Conservation (phyloP, 2,329 filamentous ascomycete genomes). For the Pleoardoris graminearum region DNA sequence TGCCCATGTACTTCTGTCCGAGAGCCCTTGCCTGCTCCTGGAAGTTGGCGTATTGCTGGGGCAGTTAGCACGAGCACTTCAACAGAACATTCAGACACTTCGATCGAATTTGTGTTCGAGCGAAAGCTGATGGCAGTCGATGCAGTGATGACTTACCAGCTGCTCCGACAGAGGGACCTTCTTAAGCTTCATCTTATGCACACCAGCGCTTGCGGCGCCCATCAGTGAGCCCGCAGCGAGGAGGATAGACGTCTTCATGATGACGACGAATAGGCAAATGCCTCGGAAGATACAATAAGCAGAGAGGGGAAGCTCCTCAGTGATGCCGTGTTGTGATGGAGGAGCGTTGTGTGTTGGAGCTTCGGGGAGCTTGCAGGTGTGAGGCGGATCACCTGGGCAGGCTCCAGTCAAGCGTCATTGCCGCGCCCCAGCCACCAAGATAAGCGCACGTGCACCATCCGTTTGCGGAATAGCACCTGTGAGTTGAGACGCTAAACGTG, state of each 20-base stretch:
- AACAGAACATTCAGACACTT: constrained; percentile 2
- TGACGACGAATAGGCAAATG: constrained; percentile 21
- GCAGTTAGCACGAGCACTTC: constrained; percentile 26
- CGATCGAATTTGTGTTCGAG: background rate
- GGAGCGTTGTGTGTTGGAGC: constrained; percentile 12
- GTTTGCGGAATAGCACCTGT: background rate
- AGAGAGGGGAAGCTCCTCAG: constrained; percentile 17
- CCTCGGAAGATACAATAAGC: constrained; percentile 12
- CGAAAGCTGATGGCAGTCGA: background rate
- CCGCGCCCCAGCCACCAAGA: no score
- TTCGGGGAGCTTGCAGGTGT: constrained; percentile 10
- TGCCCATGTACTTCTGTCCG: constrained; percentile 94
- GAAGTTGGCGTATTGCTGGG: constrained; percentile 74
- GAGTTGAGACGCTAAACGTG: background rate
- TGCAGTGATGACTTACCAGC: constrained; percentile 65
- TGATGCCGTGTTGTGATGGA: constrained; percentile 11
- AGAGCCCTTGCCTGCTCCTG: constrained; percentile 79
- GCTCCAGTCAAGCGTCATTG: no score
- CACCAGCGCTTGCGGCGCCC: constrained; percentile 78
- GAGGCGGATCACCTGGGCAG: background rate
- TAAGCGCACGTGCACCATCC: constrained; percentile 1
- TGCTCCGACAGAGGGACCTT: constrained; percentile 93
- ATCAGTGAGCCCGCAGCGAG: constrained; percentile 78
- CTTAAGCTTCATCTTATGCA: constrained; percentile 97
- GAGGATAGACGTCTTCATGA: constrained; percentile 85